Base-by-base conservation (phyloP, 208 protist genomes). In the Trypanosoma cruzi region DNA sequence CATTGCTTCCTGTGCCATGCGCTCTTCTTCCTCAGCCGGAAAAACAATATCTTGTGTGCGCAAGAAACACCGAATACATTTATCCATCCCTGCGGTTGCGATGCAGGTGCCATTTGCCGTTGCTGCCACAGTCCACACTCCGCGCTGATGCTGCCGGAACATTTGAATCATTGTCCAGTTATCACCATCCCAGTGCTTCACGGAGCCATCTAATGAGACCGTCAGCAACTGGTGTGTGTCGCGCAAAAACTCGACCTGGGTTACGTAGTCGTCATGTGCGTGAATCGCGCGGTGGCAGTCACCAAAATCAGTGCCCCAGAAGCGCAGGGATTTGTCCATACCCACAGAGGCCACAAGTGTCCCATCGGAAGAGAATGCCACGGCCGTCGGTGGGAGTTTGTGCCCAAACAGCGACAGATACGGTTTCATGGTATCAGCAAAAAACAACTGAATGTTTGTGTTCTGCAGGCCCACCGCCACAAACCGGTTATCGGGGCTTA, bases 151-250 rank as follows among this genome's bases (percentile, higher is more conserved):
- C 64, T 87, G 85, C 5, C 82, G 81, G 53, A 88, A 82, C 48
- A 95, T 80, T 71, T 97, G 93, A 22, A 98, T 81, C 75, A 90
- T 90, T 28, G 87, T 88, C 80, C 88, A 97, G 63, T 98, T 97
- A 75, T 99, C 99, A 36, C 85, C 97, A 81, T 99, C 99, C 98
- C 98, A 99, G 73, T 98, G 97, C 73, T 99, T 99, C 10, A 99
- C 74, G 4, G 82, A 80, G 34, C 94, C 85, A 75, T 99, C 98
- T 70, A 99, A 98, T 49, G 89, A 93, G 20, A 78, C 81, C 10
- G 97, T 97, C 64, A 99, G 97, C 64, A 99, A 89, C 85, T 99
- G 99, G 86, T 99, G 99, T 6, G 99, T 99, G 34, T 95, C 79
- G 20, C 84, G 91, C 29, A 99, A 76, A 75, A 99, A 99, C 32